Percentiles rank a stretch among this genome's conserved stretches.
phyloP scores from a whole-genome alignment of 2,329 filamentous ascomycete genomes.

The Cercospora zeae-maydis region DNA sequence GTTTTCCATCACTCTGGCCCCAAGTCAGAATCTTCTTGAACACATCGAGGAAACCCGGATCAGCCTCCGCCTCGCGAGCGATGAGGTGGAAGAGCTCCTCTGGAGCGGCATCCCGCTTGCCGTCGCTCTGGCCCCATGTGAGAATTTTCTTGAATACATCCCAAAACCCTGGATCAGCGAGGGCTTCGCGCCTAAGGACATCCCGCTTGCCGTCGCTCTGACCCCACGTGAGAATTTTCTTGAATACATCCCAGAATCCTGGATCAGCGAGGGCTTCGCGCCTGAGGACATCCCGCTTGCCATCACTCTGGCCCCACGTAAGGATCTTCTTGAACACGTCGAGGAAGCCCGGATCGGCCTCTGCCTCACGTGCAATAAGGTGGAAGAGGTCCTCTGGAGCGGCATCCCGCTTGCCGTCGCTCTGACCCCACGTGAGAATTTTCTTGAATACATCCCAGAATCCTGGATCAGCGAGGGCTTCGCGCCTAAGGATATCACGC shows the following conservation, averaged over 20 bases:
- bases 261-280: background rate
- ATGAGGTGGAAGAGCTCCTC: too few species aligned
- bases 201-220: background rate
- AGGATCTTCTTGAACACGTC: background rate
- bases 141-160: background rate
- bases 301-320: background rate
- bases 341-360: background rate
- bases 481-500: too few species aligned
- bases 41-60: too few species aligned
- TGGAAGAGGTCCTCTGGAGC: background rate
- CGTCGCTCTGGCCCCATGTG: background rate
- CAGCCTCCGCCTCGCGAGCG: too few species aligned
- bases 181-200: too few species aligned
- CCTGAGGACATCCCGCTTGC: background rate
- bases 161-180: background rate
- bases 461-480: background rate
- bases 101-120: background rate
- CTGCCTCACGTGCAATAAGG: background rate
- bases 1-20: background rate
- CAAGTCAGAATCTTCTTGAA: too few species aligned
- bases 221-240: background rate
- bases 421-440: background rate
- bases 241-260: background rate
- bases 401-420: background rate
- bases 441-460: background rate